phyloP scores from a whole-genome alignment of 139 green algal species.

The Chlorella sp. region DNA sequence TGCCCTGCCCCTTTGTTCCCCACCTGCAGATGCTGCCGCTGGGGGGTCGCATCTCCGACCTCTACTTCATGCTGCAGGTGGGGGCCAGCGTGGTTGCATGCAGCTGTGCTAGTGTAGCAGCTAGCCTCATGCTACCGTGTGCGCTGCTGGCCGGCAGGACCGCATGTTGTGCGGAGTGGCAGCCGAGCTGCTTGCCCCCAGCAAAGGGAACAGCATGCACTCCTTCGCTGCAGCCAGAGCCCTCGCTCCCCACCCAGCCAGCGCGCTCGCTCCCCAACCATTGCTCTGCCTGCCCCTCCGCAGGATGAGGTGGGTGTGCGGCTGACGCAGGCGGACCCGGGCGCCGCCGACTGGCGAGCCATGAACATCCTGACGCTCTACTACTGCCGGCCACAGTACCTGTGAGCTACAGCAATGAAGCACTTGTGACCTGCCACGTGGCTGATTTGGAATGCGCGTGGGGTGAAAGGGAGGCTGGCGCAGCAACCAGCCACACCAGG shows the following conservation, averaged over 20 bases:
- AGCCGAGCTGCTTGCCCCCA: too few relatives aligned
- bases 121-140: too few relatives aligned
- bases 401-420: conserved; percentile 33
- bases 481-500: too few relatives aligned
- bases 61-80: conserved; percentile 86
- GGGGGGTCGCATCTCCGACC: conserved; percentile 68
- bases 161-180: too few relatives aligned
- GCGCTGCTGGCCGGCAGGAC: too few relatives aligned
- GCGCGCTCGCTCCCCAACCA: not conserved
- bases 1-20: too few relatives aligned
- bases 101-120: too few relatives aligned
- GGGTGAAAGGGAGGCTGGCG: too few relatives aligned
- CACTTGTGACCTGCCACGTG: too few relatives aligned
- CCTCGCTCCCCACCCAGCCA: not conserved
- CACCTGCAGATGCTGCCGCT: conserved; percentile 73
- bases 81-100: too few relatives aligned
- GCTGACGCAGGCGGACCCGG: conserved; percentile 56
- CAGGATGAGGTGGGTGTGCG: conserved; percentile 83
- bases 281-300: not conserved
- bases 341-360: conserved; percentile 77
- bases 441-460: too few relatives aligned
- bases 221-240: not conserved
- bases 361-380: conserved; percentile 85
- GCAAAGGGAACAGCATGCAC: too few relatives aligned
- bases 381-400: conserved; percentile 79